A percentile compares a stretch with the other conserved stretches of the same genome.
These are phyloP conservation scores for Thraustochytrium sp. DNA, from an alignment of 352 stramenopile species.

Conservation along the genomic window DNA sequence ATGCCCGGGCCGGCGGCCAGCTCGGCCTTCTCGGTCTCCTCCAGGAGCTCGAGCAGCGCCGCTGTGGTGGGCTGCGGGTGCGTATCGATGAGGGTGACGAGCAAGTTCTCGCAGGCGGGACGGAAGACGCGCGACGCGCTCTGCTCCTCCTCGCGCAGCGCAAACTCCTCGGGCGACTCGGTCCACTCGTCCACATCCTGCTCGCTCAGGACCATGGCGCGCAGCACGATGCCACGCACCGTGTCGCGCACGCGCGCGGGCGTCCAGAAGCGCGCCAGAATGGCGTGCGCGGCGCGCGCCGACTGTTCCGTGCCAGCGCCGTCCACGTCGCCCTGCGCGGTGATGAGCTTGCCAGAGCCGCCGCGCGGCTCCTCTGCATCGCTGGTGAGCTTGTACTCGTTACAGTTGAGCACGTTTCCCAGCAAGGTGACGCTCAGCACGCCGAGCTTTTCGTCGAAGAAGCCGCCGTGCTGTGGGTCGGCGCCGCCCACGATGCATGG, in stretches of 20 bases:
- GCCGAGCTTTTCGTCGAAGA: conserved; percentile 35
- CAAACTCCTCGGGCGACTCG: background rate
- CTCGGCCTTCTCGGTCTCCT: background rate
- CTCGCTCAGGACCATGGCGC: background rate
- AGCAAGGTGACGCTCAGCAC: conserved; percentile 15
- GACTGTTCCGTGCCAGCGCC: background rate
- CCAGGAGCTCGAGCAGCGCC: background rate
- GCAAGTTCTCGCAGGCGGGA: conserved; percentile 6
- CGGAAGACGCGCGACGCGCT: background rate
- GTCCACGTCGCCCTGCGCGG: conserved; percentile 23
- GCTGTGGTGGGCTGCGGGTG: background rate
- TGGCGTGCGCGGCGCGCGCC: background rate
- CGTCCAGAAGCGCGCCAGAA: background rate
- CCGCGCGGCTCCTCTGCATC: background rate
- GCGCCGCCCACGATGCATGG: background rate
- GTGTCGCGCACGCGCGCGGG: background rate
- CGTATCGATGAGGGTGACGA: background rate
- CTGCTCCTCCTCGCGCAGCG: background rate
- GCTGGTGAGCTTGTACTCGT: conserved; percentile 21
- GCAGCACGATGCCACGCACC: background rate
- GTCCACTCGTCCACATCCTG: conserved; percentile 1
- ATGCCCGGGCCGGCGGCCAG: background rate
- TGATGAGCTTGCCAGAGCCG: conserved; percentile 12
- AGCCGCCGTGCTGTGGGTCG: background rate
- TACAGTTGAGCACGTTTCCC: conserved; percentile 1